These are phyloP conservation scores for Deuterostichococcus epilithicus DNA, from an alignment of 139 green algal species.

Conservation along the genomic window DNA sequence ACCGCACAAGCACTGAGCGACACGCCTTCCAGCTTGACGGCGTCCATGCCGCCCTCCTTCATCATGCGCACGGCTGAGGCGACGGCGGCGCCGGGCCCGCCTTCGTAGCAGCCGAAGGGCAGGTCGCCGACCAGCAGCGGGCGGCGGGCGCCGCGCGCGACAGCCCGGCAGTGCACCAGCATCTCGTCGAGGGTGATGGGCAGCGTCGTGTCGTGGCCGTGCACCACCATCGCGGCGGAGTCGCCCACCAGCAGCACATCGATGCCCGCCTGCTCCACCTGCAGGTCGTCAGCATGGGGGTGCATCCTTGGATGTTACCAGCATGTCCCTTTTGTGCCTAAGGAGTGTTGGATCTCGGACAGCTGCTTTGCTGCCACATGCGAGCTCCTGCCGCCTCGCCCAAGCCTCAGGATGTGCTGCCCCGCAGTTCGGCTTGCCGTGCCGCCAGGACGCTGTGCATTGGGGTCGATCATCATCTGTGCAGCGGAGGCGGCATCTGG, in stretches of 20 bases:
- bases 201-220: slow-evolving; percentile 98
- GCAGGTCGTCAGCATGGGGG: no score
- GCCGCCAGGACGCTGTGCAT: no score
- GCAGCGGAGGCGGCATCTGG: no score
- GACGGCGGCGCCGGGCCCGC: slow-evolving; percentile 60
- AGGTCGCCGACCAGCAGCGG: slow-evolving; percentile 74
- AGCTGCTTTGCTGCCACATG: no score
- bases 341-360: no score
- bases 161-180: slow-evolving; percentile 89
- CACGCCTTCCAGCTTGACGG: slow-evolving; percentile 93
- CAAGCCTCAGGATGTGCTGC: no score
- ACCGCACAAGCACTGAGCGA: no score
- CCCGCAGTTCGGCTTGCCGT: no score
- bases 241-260: slow-evolving; percentile 97
- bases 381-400: no score
- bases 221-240: slow-evolving; percentile 95
- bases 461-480: no score
- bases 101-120: slow-evolving; percentile 91
- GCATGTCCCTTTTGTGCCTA: no score
- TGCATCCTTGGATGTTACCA: no score
- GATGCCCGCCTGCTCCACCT: slow-evolving; percentile 87
- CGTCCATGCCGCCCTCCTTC: slow-evolving; percentile 96
- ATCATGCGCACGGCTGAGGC: slow-evolving; percentile 77
- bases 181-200: slow-evolving; percentile 96
- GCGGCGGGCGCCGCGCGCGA: slow-evolving; percentile 66